Evolutionary conservation across 2,329 filamentous ascomycete genomes (phyloP), one percentile per base, ranked within the genome.

Genomic region (Monosporascus sp.): DNA sequence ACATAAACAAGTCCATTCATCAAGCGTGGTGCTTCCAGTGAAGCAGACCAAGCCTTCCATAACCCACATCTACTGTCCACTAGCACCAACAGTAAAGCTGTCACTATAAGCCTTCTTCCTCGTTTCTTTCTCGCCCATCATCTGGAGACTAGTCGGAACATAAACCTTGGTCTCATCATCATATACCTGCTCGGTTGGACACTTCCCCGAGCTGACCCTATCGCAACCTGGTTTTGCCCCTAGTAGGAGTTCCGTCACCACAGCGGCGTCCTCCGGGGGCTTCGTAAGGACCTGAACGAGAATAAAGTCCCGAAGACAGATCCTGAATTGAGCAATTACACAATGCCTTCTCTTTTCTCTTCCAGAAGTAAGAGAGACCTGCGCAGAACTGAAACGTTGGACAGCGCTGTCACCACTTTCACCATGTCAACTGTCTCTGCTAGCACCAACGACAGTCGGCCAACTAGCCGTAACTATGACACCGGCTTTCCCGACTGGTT

Each of bases 401-500:
- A 41, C 31, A 51, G 49, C 47, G 14, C 31, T 35, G 20, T 61
- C 7, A 52, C 50, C 50, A 40, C 37, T 48, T 38, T 52, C 49
- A 62, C 55, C 17, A 68, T 68, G 67, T 66, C 66, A 31, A 63
- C 57, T 37, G 38, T 53, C 20, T 65, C 64, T 37, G 50, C 46
- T 16, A 61, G 57, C 37, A 55, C 55, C 37, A 65, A 54, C 55
- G 58, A 57, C 56, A 67, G 61, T 49, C 63, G 65, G 37, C 63
- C 61, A 22, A 57, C 58, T n/a, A 67, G 64, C 52, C 64, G 65
- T 31, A 60, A 64, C 37, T 60, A 66, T 51, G 63, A 68, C 43
- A 69, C 67, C 19, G 67, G 67, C 27, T 69, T 68, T 44, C 66
- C 60, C 63, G 72, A 74, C 19, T 64, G 61, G 7, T 67, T 68